Percentiles rank a stretch among this genome's conserved stretches.
These are phyloP conservation scores for Cunninghamia lanceolata DNA, from an alignment of 75 land plant genomes.

Conservation along the genomic window DNA sequence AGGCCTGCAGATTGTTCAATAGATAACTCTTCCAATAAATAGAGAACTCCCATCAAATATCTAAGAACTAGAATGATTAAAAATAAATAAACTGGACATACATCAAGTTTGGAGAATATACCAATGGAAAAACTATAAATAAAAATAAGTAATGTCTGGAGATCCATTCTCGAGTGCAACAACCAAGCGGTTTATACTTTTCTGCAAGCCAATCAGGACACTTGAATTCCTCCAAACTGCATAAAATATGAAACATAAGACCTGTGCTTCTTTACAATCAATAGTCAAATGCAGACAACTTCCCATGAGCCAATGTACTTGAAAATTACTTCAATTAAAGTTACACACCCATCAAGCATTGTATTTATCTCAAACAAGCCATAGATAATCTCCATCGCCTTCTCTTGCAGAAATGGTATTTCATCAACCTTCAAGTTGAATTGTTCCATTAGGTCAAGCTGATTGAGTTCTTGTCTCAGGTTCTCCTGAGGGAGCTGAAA, in stretches of 20 bases:
- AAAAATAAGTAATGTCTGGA: slow-evolving; percentile 31
- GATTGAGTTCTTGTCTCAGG: slow-evolving; percentile 1
- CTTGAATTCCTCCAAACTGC: slow-evolving; percentile 52
- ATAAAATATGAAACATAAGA: slow-evolving; percentile 6
- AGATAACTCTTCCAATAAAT: not conserved
- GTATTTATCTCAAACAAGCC: slow-evolving; percentile 1
- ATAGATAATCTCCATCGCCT: slow-evolving; percentile 6
- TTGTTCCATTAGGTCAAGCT: not conserved
- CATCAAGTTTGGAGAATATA: slow-evolving; percentile 18
- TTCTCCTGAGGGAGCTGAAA: slow-evolving; percentile 3
- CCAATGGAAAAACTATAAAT: slow-evolving; percentile 29
- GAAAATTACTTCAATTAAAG: not conserved
- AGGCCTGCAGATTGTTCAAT: slow-evolving; percentile 30
- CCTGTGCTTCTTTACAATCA: not conserved
- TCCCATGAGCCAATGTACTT: not conserved
- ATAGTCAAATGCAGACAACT: not conserved
- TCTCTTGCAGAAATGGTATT: slow-evolving; percentile 4
- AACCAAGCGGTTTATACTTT: slow-evolving; percentile 58
- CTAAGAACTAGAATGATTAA: not conserved
- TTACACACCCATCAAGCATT: slow-evolving; percentile 3
- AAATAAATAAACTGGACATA: not conserved
- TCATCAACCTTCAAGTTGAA: not conserved
- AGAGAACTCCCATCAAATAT: not conserved
- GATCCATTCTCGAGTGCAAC: slow-evolving; percentile 59
- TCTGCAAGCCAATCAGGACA: slow-evolving; percentile 68